Evolutionary conservation across 2,329 filamentous ascomycete species (phyloP).

Genomic region (Colletotrichum brevisporum): DNA sequence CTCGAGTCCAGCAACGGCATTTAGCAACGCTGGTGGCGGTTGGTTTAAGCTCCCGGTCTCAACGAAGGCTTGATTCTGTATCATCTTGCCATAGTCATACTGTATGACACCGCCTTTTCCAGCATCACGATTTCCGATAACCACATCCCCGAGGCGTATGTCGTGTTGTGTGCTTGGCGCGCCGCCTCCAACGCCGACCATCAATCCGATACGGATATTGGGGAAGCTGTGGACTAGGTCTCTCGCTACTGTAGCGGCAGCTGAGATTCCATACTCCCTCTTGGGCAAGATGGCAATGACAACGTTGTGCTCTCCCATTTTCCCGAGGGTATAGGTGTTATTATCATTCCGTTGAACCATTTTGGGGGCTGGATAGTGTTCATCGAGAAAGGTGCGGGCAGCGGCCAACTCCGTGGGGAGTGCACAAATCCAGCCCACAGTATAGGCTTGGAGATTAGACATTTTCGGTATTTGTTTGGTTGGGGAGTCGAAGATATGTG

Average conservation of each 20-base stretch:
- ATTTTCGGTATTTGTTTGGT: too few species aligned
- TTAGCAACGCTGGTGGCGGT: too few species aligned
- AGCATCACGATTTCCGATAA: conserved; percentile 5
- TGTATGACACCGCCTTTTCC: conserved; percentile 21
- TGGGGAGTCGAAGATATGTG: too few species aligned
- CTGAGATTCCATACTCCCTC: conserved; percentile 40
- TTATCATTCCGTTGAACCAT: conserved; percentile 42
- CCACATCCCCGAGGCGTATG: conserved; percentile 46
- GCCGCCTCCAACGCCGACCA: conserved; percentile 50
- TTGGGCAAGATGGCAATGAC: conserved; percentile 46
- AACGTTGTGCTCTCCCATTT: conserved; percentile 44
- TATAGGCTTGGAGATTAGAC: background rate
- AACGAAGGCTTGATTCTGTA: conserved; percentile 31
- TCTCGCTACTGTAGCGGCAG: conserved; percentile 40
- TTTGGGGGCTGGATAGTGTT: too few species aligned
- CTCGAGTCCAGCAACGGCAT: too few species aligned
- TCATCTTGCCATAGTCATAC: conserved; percentile 39
- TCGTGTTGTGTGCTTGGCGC: conserved; percentile 51
- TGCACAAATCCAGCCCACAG: conserved; percentile 1
- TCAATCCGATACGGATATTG: conserved; percentile 9
- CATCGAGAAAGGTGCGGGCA: conserved; percentile 8
- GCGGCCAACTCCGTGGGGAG: background rate
- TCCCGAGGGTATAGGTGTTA: conserved; percentile 45
- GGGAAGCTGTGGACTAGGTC: conserved; percentile 36
- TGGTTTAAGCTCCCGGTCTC: too few species aligned